Evolutionary conservation across 768 basidiomycete genomes (phyloP), one percentile per base, ranked within the genome.

Genomic region (Galerina sulciceps): DNA sequence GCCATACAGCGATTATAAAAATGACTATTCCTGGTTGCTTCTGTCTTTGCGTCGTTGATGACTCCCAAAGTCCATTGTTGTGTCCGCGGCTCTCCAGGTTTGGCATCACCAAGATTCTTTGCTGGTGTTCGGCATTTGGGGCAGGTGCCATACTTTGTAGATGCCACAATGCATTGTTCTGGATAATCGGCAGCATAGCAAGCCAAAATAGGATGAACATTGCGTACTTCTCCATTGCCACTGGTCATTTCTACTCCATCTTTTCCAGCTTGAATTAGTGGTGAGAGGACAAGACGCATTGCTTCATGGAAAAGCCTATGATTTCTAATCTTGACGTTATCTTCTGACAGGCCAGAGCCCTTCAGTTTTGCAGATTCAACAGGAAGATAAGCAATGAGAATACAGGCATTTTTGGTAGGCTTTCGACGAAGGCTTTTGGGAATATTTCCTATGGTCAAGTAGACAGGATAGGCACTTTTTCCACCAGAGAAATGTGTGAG

Each of bases 381-480:
- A 0, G 78, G 73, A 1, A 81, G 69, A 52, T 81, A 80, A 0
- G 67, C 79, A 1, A 81, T 36, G 0, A 80, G 65, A 1, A 79
- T 61, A 14, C 62, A 67, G 0, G 75, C 77, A 14, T 69, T 70
- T 8, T 56, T 26, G 0, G 73, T 73, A 0, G 75, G 73, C 53
- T 77, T 67, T 0, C 73, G 64, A 0, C 75, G 65, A 1, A 75
- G 56, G 1, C 61, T 48, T 45, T 77, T 78, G 0, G 67, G 61
- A 11, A 80, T 68, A 36, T 80, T 79, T 0, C 77, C 80, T 34
- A 80, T 67, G 1, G 78, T 76, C 0, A 81, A 55, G 61, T 82
- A 82, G 0, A 82, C 73, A 2, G 79, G 79, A 59, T 75, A 81
- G 4, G 76, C 76, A n/a, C 61, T 44, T 60, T 79, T 77, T 52